Conservation (phyloP, 140 eudicot species). For the Anethum foeniculum region DNA sequence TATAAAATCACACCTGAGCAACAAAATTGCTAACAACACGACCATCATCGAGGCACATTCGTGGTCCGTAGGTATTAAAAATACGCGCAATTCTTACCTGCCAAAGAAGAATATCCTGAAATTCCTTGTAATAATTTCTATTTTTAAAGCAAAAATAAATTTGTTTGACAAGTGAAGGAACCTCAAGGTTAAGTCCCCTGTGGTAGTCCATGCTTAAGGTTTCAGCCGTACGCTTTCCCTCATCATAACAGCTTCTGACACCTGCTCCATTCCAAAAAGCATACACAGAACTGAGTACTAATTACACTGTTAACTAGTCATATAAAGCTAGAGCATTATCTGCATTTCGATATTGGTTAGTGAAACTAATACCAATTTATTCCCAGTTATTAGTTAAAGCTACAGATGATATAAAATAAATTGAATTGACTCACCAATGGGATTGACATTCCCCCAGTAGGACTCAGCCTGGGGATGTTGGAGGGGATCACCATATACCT, state of each 20-base stretch:
- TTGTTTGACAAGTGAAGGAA: background rate
- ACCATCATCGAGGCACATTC: conserved; percentile 15
- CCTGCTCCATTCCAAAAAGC: conserved; percentile 14
- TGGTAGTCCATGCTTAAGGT: conserved; percentile 7
- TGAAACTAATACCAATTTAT: background rate
- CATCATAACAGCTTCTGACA: conserved; percentile 54
- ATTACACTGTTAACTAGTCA: background rate
- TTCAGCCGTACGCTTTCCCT: conserved; percentile 37
- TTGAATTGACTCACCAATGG: conserved; percentile 30
- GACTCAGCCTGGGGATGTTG: conserved; percentile 18
- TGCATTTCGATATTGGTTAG: background rate
- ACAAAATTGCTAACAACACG: conserved; percentile 34
- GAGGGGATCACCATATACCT: conserved; percentile 50
- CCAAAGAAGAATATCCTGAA: background rate
- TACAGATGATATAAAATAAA: background rate
- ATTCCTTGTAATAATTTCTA: background rate
- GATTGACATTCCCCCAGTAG: conserved; percentile 21
- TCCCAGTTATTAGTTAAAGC: background rate
- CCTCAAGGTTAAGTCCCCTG: conserved; percentile 13
- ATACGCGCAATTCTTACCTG: conserved; percentile 10
- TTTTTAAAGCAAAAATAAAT: background rate
- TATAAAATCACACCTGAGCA: conserved; percentile 29
- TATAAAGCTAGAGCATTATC: background rate
- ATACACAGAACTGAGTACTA: background rate
- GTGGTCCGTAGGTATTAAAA: conserved; percentile 8